Percentiles rank a stretch among this genome's conserved stretches.
Conservation (phyloP, 768 basidiomycete species). For the Suillus fuscotomentosus region DNA sequence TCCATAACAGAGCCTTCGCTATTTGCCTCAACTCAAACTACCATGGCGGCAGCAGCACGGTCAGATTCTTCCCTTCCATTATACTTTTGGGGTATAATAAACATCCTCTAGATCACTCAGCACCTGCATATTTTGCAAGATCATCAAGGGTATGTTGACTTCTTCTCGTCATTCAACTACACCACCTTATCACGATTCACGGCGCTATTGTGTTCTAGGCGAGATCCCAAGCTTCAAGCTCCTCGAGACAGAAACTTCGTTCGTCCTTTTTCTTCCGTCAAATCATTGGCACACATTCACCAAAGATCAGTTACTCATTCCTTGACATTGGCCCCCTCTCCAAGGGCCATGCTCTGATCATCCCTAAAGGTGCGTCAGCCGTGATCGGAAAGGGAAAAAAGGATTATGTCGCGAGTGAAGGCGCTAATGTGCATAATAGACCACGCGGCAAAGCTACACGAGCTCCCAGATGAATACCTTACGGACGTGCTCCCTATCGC, state of each 20-base stretch:
- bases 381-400: neutral
- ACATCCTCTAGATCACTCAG: constrained; percentile 46
- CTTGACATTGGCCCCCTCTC: constrained; percentile 90
- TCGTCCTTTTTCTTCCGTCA: constrained; percentile 25
- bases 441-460: constrained; percentile 82
- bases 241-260: constrained; percentile 72
- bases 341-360: constrained; percentile 88
- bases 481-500: constrained; percentile 74
- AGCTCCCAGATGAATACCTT: constrained; percentile 85
- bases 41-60: constrained; percentile 1
- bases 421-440: constrained; percentile 44
- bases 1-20: no score
- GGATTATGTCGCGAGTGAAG: neutral
- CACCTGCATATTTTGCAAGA: constrained; percentile 91
- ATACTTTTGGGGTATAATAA: neutral
- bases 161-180: neutral
- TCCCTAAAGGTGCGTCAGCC: constrained; percentile 77
- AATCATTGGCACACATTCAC: neutral
- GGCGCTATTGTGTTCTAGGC: constrained; percentile 42
- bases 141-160: constrained; percentile 68
- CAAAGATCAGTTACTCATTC: constrained; percentile 66
- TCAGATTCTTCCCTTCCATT: neutral
- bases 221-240: constrained; percentile 90
- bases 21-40: neutral
- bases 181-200: neutral